Conservation (phyloP, 148 eudicot genomes). For the Rhododendron henanense region DNA sequence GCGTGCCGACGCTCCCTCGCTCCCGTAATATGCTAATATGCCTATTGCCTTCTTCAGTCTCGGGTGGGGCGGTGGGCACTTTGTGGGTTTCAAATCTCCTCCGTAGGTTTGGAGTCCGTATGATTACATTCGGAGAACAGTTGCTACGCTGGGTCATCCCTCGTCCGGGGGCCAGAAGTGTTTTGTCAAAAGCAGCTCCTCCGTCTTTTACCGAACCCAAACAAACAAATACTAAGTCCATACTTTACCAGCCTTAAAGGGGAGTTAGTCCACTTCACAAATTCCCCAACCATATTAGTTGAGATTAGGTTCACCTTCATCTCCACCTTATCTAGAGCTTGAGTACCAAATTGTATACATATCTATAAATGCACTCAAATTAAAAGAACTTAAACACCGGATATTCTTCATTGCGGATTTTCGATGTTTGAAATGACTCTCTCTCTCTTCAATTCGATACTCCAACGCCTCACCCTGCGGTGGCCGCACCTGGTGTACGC, state of each 20-base stretch:
- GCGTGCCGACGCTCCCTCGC: too few relatives aligned
- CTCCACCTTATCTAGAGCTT: neutral
- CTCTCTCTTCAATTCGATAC: slow-evolving; percentile 24
- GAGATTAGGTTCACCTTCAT: neutral
- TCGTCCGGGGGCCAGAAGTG: neutral
- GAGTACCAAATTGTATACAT: neutral
- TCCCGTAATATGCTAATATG: too few relatives aligned
- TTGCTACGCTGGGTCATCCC: too few relatives aligned
- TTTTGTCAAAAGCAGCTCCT: neutral
- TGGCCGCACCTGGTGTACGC: slow-evolving; percentile 54
- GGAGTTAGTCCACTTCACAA: neutral
- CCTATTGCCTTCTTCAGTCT: too few relatives aligned
- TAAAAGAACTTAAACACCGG: neutral
- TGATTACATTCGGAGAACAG: too few relatives aligned
- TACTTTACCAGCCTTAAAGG: neutral
- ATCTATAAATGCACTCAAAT: neutral
- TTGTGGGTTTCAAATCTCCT: too few relatives aligned
- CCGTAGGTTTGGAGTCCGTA: too few relatives aligned
- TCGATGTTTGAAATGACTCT: slow-evolving; percentile 16
- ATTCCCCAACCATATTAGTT: neutral
- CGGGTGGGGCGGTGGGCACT: too few relatives aligned
- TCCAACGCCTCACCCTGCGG: slow-evolving; percentile 24
- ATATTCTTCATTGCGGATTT: neutral
- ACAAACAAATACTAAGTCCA: neutral
- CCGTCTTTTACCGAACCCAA: neutral